Conservation (phyloP, 192 early-diverging fungal species). For the Entomortierella beljakovae region DNA sequence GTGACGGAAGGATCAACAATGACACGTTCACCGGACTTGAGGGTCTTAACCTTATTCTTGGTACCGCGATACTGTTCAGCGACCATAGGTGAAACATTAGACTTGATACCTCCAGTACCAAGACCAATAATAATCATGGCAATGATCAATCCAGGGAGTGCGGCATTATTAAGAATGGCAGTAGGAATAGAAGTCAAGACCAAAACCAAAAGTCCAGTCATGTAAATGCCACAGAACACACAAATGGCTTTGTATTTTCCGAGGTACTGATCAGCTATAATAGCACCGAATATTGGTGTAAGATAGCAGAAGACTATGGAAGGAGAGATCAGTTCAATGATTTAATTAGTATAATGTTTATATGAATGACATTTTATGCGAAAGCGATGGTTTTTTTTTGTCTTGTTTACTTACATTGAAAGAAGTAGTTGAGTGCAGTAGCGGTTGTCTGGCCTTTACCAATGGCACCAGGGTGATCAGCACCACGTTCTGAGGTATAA, state of each 20-base stretch:
- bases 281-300: constrained; percentile 70
- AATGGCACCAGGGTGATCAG: constrained; percentile 60
- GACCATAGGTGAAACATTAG: constrained; percentile 81
- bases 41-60: constrained; percentile 69
- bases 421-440: constrained; percentile 67
- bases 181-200: constrained; percentile 70
- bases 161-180: constrained; percentile 66
- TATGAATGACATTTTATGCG: too few relatives aligned
- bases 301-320: constrained; percentile 64
- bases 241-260: constrained; percentile 83
- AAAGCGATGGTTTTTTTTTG: not conserved
- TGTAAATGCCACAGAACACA: constrained; percentile 73
- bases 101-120: constrained; percentile 84
- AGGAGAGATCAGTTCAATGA: not conserved
- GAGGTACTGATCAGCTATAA: constrained; percentile 75
- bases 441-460: constrained; percentile 63
- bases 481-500: constrained; percentile 47
- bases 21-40: constrained; percentile 67
- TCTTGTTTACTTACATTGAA: constrained; percentile 56
- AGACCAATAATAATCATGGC: constrained; percentile 79
- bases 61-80: constrained; percentile 75
- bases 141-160: constrained; percentile 75
- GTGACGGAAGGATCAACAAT: constrained; percentile 78
- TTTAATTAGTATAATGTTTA: too few relatives aligned
- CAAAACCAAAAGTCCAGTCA: constrained; percentile 71